Evolutionary conservation across 352 stramenopile genomes (phyloP).

Genomic region (Hyphochytrium catenoides): DNA sequence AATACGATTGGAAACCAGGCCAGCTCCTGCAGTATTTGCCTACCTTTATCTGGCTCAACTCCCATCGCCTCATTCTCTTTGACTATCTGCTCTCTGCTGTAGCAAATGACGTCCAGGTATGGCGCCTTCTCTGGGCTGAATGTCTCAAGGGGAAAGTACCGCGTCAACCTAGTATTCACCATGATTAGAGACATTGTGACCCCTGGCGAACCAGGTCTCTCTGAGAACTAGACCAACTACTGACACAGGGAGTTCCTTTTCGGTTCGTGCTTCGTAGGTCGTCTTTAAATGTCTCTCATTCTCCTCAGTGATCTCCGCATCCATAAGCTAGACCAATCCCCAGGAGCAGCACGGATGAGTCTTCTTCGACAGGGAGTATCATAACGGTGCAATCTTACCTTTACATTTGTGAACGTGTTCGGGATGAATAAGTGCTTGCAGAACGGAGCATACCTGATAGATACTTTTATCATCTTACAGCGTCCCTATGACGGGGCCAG

Average conservation of each 20-base stretch:
- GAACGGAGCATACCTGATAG: constrained; percentile 81
- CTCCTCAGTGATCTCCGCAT: constrained; percentile 70
- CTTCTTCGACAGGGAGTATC: too few species aligned
- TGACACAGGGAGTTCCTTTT: constrained; percentile 80
- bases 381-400: too few species aligned
- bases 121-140: constrained; percentile 62
- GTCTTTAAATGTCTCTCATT: constrained; percentile 73
- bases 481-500: constrained; percentile 1
- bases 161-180: constrained; percentile 19
- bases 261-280: constrained; percentile 74
- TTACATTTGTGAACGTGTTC: constrained; percentile 71
- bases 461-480: neutral
- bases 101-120: constrained; percentile 93
- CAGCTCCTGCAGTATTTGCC: neutral
- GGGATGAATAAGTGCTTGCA: constrained; percentile 96
- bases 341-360: too few species aligned
- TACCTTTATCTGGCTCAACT: constrained; percentile 13
- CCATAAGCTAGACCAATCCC: too few species aligned
- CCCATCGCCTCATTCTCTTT: constrained; percentile 76
- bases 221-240: constrained; percentile 4
- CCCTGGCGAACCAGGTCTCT: too few species aligned
- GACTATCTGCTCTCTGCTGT: constrained; percentile 90
- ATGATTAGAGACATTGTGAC: too few species aligned
- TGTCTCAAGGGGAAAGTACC: constrained; percentile 74
- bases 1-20: constrained; percentile 10